A percentile compares a stretch with the other conserved stretches of the same genome.
Conservation (phyloP, 768 basidiomycete species). For the Sistotremastrum niveocremeum region DNA sequence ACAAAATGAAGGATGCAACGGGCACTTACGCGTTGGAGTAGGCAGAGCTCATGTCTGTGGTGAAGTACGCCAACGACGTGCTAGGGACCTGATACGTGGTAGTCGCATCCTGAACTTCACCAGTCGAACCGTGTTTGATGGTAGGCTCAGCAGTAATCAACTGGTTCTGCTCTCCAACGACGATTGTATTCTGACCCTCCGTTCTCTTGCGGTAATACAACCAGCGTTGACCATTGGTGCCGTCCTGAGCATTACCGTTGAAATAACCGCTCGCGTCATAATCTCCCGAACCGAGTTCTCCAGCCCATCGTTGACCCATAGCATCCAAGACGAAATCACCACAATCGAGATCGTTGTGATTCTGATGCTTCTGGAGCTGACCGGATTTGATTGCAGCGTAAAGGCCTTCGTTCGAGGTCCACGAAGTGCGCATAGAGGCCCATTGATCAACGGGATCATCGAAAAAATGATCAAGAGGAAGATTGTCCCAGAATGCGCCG, state of each 20-base stretch:
- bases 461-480: constrained; percentile 76
- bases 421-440: constrained; percentile 83
- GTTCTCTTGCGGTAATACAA: constrained; percentile 92
- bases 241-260: constrained; percentile 47
- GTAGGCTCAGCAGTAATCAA: constrained; percentile 55
- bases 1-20: background rate
- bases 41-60: constrained; percentile 62
- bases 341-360: constrained; percentile 87
- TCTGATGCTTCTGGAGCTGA: constrained; percentile 68
- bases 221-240: constrained; percentile 47
- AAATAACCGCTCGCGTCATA: constrained; percentile 76
- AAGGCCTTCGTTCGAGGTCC: constrained; percentile 76
- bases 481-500: constrained; percentile 88
- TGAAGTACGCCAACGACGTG: constrained; percentile 70
- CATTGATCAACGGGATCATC: constrained; percentile 61
- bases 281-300: constrained; percentile 84
- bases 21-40: constrained; percentile 57
- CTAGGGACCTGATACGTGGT: constrained; percentile 53
- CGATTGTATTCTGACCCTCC: constrained; percentile 91
- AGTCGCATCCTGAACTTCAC: constrained; percentile 63
- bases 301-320: constrained; percentile 86
- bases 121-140: constrained; percentile 37
- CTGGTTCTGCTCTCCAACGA: constrained; percentile 70
- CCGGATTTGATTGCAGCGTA: constrained; percentile 89
- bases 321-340: constrained; percentile 96